These are phyloP conservation scores for Chrysanthemum makinoi DNA, from an alignment of 129 eudicot species.

Conservation along the genomic window DNA sequence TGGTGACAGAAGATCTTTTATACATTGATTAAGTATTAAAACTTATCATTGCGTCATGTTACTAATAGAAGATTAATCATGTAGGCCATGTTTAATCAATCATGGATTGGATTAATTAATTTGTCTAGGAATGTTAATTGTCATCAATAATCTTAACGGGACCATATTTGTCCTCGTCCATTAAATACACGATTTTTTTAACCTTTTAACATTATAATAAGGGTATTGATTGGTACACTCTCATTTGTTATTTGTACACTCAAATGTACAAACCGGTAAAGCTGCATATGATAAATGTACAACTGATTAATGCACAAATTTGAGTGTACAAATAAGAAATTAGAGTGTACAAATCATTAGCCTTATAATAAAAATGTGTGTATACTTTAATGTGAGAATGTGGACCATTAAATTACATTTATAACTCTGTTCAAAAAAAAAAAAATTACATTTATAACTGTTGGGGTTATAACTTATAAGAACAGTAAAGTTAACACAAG, in stretches of 20 bases:
- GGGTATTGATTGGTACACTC: too few species aligned
- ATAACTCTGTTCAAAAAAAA: too few species aligned
- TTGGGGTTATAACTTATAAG: too few species aligned
- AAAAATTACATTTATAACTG: too few species aligned
- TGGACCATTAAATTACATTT: too few species aligned
- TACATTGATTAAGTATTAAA: neutral
- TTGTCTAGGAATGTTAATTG: conserved; percentile 33
- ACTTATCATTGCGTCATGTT: neutral
- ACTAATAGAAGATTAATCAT: conserved; percentile 16
- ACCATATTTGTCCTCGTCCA: conserved; percentile 12
- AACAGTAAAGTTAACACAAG: too few species aligned
- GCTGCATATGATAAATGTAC: too few species aligned
- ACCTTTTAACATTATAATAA: neutral
- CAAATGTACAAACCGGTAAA: too few species aligned
- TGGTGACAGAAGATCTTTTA: neutral
- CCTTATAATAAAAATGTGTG: neutral
- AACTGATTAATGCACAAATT: too few species aligned
- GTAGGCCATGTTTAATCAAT: conserved; percentile 27
- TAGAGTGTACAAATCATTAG: too few species aligned
- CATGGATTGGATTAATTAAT: conserved; percentile 21
- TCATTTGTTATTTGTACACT: too few species aligned
- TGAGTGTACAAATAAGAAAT: too few species aligned
- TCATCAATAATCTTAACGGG: conserved; percentile 16
- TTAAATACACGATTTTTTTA: neutral
- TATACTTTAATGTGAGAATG: neutral